A percentile compares a stretch with the other conserved stretches of the same genome.
Conservation (phyloP, 192 early-diverging fungal genomes). For the Geosiphon pyriformis region DNA sequence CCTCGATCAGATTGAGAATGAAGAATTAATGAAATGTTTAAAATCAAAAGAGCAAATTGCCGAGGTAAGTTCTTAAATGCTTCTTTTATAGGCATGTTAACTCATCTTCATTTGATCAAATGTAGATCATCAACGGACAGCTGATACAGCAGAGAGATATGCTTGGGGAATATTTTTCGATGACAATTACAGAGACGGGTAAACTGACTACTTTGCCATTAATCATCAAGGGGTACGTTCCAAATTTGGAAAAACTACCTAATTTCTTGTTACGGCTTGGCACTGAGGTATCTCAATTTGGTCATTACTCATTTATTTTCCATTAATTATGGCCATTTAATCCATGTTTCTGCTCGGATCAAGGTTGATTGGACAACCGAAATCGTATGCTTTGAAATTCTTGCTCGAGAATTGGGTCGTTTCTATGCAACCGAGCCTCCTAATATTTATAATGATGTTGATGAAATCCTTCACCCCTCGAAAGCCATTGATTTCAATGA, state of each 20-base stretch:
- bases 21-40: conserved; percentile 42
- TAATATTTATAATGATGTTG: conserved; percentile 16
- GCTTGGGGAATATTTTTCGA: conserved; percentile 86
- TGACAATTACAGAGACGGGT: conserved; percentile 62
- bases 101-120: neutral
- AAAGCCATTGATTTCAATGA: conserved; percentile 4
- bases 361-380: conserved; percentile 84
- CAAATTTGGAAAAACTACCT: conserved; percentile 81
- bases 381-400: conserved; percentile 72
- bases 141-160: conserved; percentile 62
- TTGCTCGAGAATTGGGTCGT: conserved; percentile 62
- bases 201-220: conserved; percentile 68
- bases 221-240: conserved; percentile 73
- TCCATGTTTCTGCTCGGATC: conserved; percentile 11
- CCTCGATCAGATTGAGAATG: conserved; percentile 43
- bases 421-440: conserved; percentile 59
- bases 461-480: neutral
- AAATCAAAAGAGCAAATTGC: conserved; percentile 54
- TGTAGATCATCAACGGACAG: conserved; percentile 42
- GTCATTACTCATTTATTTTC: neutral
- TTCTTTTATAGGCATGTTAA: neutral
- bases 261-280: conserved; percentile 76
- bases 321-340: neutral
- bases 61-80: conserved; percentile 34
- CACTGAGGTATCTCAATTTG: conserved; percentile 46